Base-by-base conservation (phyloP, 768 basidiomycete species). In the Lactarius indigo region DNA sequence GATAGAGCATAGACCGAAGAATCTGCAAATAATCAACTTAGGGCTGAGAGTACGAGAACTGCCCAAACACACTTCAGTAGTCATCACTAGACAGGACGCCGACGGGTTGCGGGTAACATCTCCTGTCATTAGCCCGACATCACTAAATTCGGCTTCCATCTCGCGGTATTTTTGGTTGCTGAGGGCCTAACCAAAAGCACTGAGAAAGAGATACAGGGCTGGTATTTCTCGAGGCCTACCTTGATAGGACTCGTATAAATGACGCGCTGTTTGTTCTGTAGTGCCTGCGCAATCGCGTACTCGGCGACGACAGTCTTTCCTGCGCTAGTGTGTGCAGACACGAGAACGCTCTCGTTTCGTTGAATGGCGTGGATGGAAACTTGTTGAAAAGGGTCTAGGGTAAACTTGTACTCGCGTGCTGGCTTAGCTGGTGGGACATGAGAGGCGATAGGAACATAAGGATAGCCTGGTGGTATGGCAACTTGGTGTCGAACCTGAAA, bases 231-330 rank as follows among this genome's bases (percentile, higher is more conserved):
- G 44, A 74, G 47, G 82, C 86, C 74, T 78, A 95, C 96, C 87
- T 99, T 99, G 80, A 99, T 99, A 63, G 97, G 97, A 84, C 92
- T 95, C 28, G 97, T 99, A 79, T 99, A 99, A 68, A 98, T 97
- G 72, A 98, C 96, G 76, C 97, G 84, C 79, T 97, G 92, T 74
- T 94, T 94, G 74, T 91, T 89, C 77, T 88, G 88, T 72, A 99
- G 80, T 83, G 92, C 96, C 76, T 94, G 93, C 0, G 97, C 97
- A 74, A 99, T 98, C 56, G 97, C 97, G 78, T 98, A 99, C 81
- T 99, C 97, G 56, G 97, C 97, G 68, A 99, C 97, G 69, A 98
- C 97, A 2, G 97, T 99, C 80, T 99, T 99, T 74, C 97, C 97
- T 41, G 97, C 97, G 78, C 93, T 96, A 6, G 97, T 99, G 80